Evolutionary conservation across 495 filamentous ascomycete species (phyloP), one percentile per base, ranked within the genome.

Genomic region (Talaromyces wortmannii): DNA sequence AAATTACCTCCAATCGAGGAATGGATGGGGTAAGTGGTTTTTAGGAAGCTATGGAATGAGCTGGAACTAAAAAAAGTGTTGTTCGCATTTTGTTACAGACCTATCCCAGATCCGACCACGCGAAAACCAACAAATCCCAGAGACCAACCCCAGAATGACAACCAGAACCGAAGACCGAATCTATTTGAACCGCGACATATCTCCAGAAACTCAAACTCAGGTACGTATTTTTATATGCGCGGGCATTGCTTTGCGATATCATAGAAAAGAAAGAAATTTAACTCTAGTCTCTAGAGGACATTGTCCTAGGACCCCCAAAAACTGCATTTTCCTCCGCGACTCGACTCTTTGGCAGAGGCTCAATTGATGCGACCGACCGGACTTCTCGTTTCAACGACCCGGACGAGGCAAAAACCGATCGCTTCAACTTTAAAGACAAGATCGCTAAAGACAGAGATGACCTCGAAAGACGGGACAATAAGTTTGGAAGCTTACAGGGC

Each of bases 11-110:
- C 91, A 23, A 83, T 88, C 55, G 91, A 95, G 75, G 91, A 97
- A 78, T 99, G 94, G 94, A 96, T 97, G 90, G 92, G 92, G 91
- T 95, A 81, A 66, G 85, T 52, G 23, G 23, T 23, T 1, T 23
- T 23, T 23, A 49, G 54, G 57, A 55, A 48, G 36, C 33, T 42
- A 45, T 56, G 53, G 40, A 47, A 4, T 31, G 0, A n/a, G 44
- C 48, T 49, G 29, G 16, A 15, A 31, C 15, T 60, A 40, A 53
- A 58, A 58, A 53, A 31, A 52, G 55, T 57, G 50, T 59, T 17
- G 13, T 57, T 54, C 50, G 44, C 64, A 23, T 23, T 23, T 23
- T 62, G 61, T 67, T 74, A 53, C 58, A 77, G 74, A 55, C 72
- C 67, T 60, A 70, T 71, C 68, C 76, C 70, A 48, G 71, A 74